Evolutionary conservation across 805 yeast genomes (phyloP).

Genomic region (Saccharomycopsis oosterbeekiorum): DNA sequence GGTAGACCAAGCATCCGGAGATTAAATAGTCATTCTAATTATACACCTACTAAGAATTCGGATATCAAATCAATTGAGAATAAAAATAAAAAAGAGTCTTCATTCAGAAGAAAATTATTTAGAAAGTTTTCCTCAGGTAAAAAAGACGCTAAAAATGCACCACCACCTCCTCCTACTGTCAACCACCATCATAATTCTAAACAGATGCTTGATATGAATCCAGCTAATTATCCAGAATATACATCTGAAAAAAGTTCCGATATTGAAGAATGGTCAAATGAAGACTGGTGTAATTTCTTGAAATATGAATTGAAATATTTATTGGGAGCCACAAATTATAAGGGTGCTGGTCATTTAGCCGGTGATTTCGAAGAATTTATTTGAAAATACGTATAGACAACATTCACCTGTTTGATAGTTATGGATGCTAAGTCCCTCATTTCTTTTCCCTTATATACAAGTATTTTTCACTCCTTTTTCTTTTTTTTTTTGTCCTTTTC

Average conservation of each 20-base stretch:
- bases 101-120: slow-evolving; percentile 4
- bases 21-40: background rate
- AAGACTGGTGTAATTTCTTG: slow-evolving; percentile 17
- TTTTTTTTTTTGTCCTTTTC: background rate
- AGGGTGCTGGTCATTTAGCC: slow-evolving; percentile 17
- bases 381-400: background rate
- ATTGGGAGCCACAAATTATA: slow-evolving; percentile 8
- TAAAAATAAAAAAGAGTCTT: slow-evolving; percentile 7
- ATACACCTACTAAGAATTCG: background rate
- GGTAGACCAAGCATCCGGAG: slow-evolving; percentile 9
- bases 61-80: slow-evolving; percentile 1
- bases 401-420: too few relatives aligned
- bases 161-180: background rate
- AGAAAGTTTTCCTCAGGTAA: slow-evolving; percentile 5
- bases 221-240: background rate
- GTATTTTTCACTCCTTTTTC: background rate
- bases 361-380: slow-evolving; percentile 7
- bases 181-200: background rate
- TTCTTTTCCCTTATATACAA: too few relatives aligned
- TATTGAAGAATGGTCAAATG: slow-evolving; percentile 16
- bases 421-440: too few relatives aligned
- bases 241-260: slow-evolving; percentile 1
- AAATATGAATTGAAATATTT: slow-evolving; percentile 15
- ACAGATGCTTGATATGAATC: background rate
- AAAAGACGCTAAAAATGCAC: slow-evolving; percentile 5